phyloP scores from a whole-genome alignment of 441 rosid species.

The Dalechampia spathulata region DNA sequence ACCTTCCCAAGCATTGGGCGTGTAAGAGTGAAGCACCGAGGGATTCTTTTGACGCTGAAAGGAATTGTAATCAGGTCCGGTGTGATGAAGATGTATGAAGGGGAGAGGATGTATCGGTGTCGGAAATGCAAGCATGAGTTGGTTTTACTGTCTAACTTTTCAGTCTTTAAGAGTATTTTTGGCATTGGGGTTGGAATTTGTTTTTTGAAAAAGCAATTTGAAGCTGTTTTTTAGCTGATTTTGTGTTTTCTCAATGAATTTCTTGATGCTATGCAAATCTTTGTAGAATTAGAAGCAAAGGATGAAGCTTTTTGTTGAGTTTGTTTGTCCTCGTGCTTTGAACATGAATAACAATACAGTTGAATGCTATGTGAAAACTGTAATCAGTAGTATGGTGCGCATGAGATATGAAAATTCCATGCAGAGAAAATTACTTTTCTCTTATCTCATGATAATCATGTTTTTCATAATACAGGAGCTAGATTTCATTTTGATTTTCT shows the following conservation, averaged over 20 bases:
- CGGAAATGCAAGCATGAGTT: constrained; percentile 78
- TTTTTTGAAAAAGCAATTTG: too few relatives aligned
- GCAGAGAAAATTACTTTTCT: not conserved
- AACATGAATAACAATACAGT: not conserved
- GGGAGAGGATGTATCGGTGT: constrained; percentile 77
- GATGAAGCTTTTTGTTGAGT: not conserved
- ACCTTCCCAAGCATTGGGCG: constrained; percentile 87
- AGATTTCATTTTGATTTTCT: not conserved
- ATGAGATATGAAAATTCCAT: not conserved
- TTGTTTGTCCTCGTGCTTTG: not conserved
- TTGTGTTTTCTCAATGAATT: too few relatives aligned
- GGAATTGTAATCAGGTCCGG: constrained; percentile 93
- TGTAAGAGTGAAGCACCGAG: constrained; percentile 82
- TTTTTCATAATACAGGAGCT: not conserved
- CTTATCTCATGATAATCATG: not conserved
- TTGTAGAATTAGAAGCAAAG: not conserved
- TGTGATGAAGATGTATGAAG: constrained; percentile 89
- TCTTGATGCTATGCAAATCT: constrained; percentile 4
- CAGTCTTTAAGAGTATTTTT: not conserved
- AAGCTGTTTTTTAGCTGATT: too few relatives aligned
- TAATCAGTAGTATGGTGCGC: not conserved
- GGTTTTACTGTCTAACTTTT: constrained; percentile 18
- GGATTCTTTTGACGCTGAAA: constrained; percentile 72
- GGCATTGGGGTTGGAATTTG: too few relatives aligned
- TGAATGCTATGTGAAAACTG: not conserved